Conservation (phyloP, 768 basidiomycete species). For the Plicaturopsis crispa region DNA sequence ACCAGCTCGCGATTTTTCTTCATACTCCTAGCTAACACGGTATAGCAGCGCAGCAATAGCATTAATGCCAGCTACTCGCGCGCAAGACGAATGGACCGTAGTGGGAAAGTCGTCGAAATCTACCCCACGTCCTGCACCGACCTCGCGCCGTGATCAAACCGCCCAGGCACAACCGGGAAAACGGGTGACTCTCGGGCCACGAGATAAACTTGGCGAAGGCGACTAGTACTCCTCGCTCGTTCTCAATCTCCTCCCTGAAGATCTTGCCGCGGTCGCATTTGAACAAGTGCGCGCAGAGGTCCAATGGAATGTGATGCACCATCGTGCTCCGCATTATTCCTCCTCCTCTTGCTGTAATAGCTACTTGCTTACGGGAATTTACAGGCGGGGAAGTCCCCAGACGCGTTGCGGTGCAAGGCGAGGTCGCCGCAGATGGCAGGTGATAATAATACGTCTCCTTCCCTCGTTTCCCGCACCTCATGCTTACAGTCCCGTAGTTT, state of each 20-base stretch:
- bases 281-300: slow-evolving; percentile 56
- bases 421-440: slow-evolving; percentile 45
- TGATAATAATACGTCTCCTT: slow-evolving; percentile 17
- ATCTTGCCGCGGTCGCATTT: slow-evolving; percentile 50
- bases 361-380: slow-evolving; percentile 1
- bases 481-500: slow-evolving; percentile 31
- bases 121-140: no score
- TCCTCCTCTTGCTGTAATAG: neutral
- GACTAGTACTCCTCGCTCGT: slow-evolving; percentile 64
- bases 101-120: no score
- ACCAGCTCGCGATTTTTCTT: no score
- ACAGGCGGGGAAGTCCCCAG: slow-evolving; percentile 70
- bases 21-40: no score
- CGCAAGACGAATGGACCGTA: no score
- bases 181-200: slow-evolving; percentile 15
- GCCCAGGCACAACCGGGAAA: no score
- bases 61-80: no score
- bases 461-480: slow-evolving; percentile 3
- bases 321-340: slow-evolving; percentile 43
- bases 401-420: slow-evolving; percentile 55
- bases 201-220: slow-evolving; percentile 51
- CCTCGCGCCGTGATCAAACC: no score
- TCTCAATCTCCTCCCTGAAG: slow-evolving; percentile 46
- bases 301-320: slow-evolving; percentile 66
- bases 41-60: no score